Evolutionary conservation across 192 early-diverging fungal species (phyloP), one percentile per base, ranked within the genome.

Genomic region (Backusella parvicylindrica): DNA sequence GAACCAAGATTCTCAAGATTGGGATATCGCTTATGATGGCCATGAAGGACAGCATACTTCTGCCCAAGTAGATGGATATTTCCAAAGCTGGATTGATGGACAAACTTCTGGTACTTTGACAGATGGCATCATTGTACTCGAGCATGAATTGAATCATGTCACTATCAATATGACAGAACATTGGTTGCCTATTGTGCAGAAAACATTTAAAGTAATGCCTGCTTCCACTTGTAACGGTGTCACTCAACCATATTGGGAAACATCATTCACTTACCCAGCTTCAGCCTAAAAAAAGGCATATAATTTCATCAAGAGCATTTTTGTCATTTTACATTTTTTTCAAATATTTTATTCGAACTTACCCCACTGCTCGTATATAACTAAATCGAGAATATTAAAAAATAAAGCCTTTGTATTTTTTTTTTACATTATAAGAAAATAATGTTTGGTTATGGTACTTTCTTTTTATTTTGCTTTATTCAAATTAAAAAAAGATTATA

Each of bases 121-220:
- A n/a, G 30, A 75, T 28, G 82, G 82, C 6, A 75, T 71, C 5
- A 70, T 83, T 30, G 69, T 72, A 18, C 71, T 83, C 36, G 68
- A 83, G 40, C 82, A 83, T 69, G 79, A 83, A 30, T 13, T 85
- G 26, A 79, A 64, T 18, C 67, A 67, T 13, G 74, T 53, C 5
- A 83, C 84, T 3, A 50, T 81, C 33, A 38, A 8, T 2, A 26
- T 80, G 68, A 81, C 84, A 65, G 74, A 71, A 47, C 79, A 73
- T 4, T 68, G 80, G 77, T 75, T 85, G 11, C 80, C 82, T 35
- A 37, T 47, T 9, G 60, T 82, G 13, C 49, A 72, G 15, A 78
- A 70, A 47, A 49, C 53, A 12, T 82, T 78, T 49, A 74, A 78
- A 23, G 77, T 78, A 0, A 26, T 60, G 53, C 53, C 53, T 5